phyloP scores from a whole-genome alignment of 352 stramenopile genomes.

The Globisporangium carolinianum region DNA sequence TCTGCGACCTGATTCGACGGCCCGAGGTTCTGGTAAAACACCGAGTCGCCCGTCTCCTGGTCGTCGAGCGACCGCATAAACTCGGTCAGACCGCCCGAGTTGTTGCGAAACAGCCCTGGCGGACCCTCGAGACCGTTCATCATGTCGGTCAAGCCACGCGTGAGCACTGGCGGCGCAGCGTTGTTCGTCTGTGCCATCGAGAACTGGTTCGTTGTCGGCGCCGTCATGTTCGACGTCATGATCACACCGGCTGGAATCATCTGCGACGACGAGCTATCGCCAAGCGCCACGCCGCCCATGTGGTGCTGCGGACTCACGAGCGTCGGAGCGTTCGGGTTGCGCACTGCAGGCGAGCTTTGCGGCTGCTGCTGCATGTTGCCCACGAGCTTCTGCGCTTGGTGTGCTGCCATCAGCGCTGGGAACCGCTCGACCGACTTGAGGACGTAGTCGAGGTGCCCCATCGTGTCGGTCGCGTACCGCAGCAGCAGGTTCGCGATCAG shows the following conservation, averaged over 20 bases:
- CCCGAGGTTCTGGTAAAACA: slow-evolving; percentile 62
- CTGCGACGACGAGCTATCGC: slow-evolving; percentile 24
- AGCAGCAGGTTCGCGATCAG: slow-evolving; percentile 78
- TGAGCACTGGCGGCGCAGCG: slow-evolving; percentile 23
- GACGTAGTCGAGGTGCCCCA: slow-evolving; percentile 67
- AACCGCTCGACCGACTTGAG: slow-evolving; percentile 75
- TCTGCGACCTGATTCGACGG: slow-evolving; percentile 39
- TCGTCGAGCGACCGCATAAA: slow-evolving; percentile 78
- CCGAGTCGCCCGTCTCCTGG: slow-evolving; percentile 44
- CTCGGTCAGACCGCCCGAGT: slow-evolving; percentile 66
- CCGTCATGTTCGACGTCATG: slow-evolving; percentile 57
- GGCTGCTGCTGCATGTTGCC: slow-evolving; percentile 18
- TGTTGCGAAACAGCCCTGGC: slow-evolving; percentile 65
- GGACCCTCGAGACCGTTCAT: slow-evolving; percentile 66
- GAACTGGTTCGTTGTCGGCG: slow-evolving; percentile 40
- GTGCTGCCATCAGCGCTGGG: slow-evolving; percentile 49
- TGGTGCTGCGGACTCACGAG: slow-evolving; percentile 50
- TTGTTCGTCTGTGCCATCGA: slow-evolving; percentile 32
- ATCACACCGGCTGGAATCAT: slow-evolving; percentile 63
- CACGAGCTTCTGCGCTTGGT: slow-evolving; percentile 45
- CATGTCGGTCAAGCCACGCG: slow-evolving; percentile 44
- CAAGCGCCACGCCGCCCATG: slow-evolving; percentile 14
- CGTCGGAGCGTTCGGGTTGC: slow-evolving; percentile 11
- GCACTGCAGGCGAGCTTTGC: slow-evolving; percentile 9
- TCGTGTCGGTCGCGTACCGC: slow-evolving; percentile 74